Percentiles rank a stretch among this genome's conserved stretches.
These are phyloP conservation scores for Botryotinia convoluta DNA, from an alignment of 2,329 filamentous ascomycete species.

Conservation along the genomic window DNA sequence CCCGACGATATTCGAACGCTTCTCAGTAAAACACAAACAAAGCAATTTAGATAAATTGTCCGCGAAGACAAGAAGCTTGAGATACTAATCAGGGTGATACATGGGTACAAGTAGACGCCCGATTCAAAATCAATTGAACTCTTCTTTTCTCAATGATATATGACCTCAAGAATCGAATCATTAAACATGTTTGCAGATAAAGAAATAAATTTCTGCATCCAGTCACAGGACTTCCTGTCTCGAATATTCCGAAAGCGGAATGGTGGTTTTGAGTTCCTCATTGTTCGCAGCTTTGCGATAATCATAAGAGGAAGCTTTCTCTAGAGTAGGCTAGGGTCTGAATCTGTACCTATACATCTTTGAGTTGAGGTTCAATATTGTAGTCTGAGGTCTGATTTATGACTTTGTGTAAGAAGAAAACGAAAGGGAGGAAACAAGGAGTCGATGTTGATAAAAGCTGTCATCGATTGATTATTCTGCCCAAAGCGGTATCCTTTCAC, in stretches of 20 bases:
- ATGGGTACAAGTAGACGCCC: not conserved
- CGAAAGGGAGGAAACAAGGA: not conserved
- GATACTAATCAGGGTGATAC: not conserved
- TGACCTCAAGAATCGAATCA: too few species aligned
- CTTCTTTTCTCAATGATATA: not conserved
- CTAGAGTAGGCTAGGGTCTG: fast-evolving
- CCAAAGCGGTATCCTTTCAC: not conserved
- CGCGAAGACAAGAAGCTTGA: not conserved
- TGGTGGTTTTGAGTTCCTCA: not conserved
- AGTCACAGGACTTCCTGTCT: slow-evolving; percentile 5
- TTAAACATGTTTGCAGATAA: slow-evolving; percentile 1
- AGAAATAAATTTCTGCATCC: not conserved
- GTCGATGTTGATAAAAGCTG: not conserved
- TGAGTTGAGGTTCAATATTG: not conserved
- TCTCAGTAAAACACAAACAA: not conserved
- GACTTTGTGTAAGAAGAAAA: not conserved
- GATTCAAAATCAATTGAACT: not conserved
- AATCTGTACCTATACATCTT: not conserved
- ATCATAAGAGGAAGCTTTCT: not conserved
- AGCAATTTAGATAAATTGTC: not conserved
- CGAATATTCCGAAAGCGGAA: not conserved
- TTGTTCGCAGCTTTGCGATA: slow-evolving; percentile 13
- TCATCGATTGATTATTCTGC: not conserved
- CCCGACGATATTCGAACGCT: not conserved
- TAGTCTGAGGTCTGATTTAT: not conserved